Conservation (phyloP, 805 yeast genomes). For the Nakazawaea wickerhamii region DNA sequence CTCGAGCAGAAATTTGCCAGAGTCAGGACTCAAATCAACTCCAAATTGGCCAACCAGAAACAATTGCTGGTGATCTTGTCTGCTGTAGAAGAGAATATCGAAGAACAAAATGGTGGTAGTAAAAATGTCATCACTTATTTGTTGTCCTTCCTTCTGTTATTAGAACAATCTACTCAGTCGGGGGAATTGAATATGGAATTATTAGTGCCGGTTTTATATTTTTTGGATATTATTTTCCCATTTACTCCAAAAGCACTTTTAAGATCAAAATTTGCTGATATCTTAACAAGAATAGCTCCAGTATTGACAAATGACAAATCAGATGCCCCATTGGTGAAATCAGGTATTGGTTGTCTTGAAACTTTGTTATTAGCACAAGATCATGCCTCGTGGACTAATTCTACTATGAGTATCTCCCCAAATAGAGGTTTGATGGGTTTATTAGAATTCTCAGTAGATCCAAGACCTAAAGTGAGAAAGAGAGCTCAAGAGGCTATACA, state of each 20-base stretch:
- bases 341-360: conserved; percentile 84
- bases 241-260: conserved; percentile 65
- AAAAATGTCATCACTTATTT: conserved; percentile 82
- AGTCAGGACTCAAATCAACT: conserved; percentile 64
- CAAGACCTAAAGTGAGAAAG: conserved; percentile 92
- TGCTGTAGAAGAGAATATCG: conserved; percentile 86
- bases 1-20: conserved; percentile 59
- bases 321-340: conserved; percentile 75
- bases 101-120: conserved; percentile 54
- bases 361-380: conserved; percentile 76
- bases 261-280: conserved; percentile 69
- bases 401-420: conserved; percentile 55
- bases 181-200: conserved; percentile 52
- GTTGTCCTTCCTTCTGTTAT: conserved; percentile 72
- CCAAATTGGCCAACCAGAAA: conserved; percentile 85
- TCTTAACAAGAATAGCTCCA: conserved; percentile 76
- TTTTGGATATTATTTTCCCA: conserved; percentile 76
- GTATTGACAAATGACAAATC: conserved; percentile 62
- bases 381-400: conserved; percentile 65
- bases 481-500: conserved; percentile 89
- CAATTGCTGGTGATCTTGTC: conserved; percentile 76
- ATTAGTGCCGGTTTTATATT: conserved; percentile 73
- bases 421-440: conserved; percentile 76
- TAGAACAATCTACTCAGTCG: conserved; percentile 66
- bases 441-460: conserved; percentile 73